These are phyloP conservation scores for Ordospora colligata DNA, from an alignment of 371 early-diverging fungal genomes.

Conservation along the genomic window DNA sequence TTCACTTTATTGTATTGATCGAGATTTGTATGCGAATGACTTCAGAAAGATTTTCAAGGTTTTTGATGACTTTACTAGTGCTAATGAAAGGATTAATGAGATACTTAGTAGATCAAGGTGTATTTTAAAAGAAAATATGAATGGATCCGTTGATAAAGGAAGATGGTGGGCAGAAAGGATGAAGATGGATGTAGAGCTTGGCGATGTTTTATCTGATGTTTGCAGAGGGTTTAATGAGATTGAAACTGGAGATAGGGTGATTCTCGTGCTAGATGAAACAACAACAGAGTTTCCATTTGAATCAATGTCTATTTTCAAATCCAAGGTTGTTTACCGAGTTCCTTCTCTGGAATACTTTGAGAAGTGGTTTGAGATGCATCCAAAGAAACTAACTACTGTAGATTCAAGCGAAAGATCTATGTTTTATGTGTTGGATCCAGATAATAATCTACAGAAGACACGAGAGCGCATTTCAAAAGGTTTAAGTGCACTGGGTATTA, in stretches of 20 bases:
- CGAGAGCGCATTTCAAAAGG: conserved; percentile 10
- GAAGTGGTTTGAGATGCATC: neutral
- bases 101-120: conserved; percentile 16
- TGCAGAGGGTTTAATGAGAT: neutral
- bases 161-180: conserved; percentile 47
- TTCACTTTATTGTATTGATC: neutral
- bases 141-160: neutral
- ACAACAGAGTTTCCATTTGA: conserved; percentile 45
- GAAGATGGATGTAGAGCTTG: conserved; percentile 27
- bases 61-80: neutral
- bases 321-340: conserved; percentile 19
- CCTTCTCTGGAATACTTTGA: conserved; percentile 28
- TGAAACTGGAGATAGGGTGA: neutral
- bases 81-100: conserved; percentile 11
- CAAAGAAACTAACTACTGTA: no score
- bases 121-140: conserved; percentile 23
- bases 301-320: conserved; percentile 3
- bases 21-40: neutral
- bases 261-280: conserved; percentile 36
- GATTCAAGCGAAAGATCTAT: neutral
- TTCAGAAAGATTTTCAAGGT: neutral
- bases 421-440: conserved; percentile 56
- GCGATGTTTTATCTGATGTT: neutral
- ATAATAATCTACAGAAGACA: conserved; percentile 49
- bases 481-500: conserved; percentile 3